Base-by-base conservation (phyloP, 768 basidiomycete genomes). In the Leccinum longicurvipes region DNA sequence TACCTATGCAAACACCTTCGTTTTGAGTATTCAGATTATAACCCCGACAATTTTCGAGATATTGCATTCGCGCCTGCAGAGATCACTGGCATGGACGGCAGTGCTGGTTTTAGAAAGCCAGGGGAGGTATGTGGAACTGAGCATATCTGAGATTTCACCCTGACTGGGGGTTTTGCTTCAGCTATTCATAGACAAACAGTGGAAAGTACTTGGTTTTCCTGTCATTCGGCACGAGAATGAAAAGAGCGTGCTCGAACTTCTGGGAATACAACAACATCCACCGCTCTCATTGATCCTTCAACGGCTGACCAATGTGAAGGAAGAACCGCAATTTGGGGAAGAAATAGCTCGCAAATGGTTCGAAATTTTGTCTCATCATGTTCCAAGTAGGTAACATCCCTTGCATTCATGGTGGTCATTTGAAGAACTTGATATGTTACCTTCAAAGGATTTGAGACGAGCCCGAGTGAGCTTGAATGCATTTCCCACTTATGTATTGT, bases 1-100 rank as follows among this genome's bases (percentile, higher is more conserved):
- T 97, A 94, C 72, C 79, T 97, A 25, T 69, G 93, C 86, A 83
- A 67, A n/a, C 50, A 55, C 44, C n/a, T 55, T 27, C 44, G 45
- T 36, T 47, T 29, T 2, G 5, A 29, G 12, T 58, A 58, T 46
- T 31, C 23, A 6, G 10, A 7, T 17, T 55, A 84, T 93, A 57
- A 84, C 90, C 15, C 91, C 87, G 2, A 72, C 3, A 0, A 46
- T 4, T 58, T 23, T 28, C 42, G 15, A 39, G 98, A 34, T 34
- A 34, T 8, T 15, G 2, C 32, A 34, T 34, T 34, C 15, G 32
- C 17, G 32, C 32, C 32, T 17, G 32, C 32, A 17, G 7, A 34
- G 15, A 34, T 34, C 32, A 17, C 3, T 6, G 7, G n/a, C n/a
- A n/a, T n/a, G n/a, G n/a, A n/a, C n/a, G n/a, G 15, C 0, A 6